phyloP scores from a whole-genome alignment of 495 filamentous ascomycete genomes.

The Aspergillus diversus region DNA sequence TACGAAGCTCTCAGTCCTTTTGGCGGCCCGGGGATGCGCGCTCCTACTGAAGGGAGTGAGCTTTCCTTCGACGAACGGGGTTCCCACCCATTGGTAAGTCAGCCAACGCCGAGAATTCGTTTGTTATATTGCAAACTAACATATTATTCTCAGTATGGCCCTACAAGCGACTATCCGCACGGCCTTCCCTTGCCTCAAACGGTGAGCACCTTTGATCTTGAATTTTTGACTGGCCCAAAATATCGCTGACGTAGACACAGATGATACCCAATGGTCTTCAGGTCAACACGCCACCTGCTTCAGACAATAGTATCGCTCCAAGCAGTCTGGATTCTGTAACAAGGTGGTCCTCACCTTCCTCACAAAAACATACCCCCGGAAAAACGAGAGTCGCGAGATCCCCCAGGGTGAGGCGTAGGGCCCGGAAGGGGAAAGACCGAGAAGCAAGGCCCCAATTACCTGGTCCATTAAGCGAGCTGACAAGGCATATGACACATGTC shows the following conservation, averaged over 20 bases:
- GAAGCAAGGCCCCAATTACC: conserved; percentile 14
- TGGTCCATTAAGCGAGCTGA: conserved; percentile 77
- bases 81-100: conserved; percentile 21
- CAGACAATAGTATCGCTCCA: conserved; percentile 24
- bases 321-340: conserved; percentile 19
- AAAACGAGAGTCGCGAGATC: conserved; percentile 16
- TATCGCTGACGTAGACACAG: conserved; percentile 10
- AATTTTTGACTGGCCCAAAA: background rate
- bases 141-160: conserved; percentile 20
- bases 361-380: conserved; percentile 4
- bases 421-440: conserved; percentile 12
- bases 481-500: conserved; percentile 63
- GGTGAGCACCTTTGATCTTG: conserved; percentile 18
- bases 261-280: conserved; percentile 23
- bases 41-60: conserved; percentile 3
- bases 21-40: conserved; percentile 1
- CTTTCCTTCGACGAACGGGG: conserved; percentile 10
- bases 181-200: conserved; percentile 24
- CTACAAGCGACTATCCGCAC: conserved; percentile 23
- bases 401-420: conserved; percentile 18
- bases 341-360: conserved; percentile 18
- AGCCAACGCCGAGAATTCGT: background rate
- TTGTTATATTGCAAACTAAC: background rate
- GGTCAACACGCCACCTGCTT: conserved; percentile 34
- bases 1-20: conserved; percentile 17